Evolutionary conservation across 768 basidiomycete genomes (phyloP).

Genomic region (Boletus vermiculosoides): DNA sequence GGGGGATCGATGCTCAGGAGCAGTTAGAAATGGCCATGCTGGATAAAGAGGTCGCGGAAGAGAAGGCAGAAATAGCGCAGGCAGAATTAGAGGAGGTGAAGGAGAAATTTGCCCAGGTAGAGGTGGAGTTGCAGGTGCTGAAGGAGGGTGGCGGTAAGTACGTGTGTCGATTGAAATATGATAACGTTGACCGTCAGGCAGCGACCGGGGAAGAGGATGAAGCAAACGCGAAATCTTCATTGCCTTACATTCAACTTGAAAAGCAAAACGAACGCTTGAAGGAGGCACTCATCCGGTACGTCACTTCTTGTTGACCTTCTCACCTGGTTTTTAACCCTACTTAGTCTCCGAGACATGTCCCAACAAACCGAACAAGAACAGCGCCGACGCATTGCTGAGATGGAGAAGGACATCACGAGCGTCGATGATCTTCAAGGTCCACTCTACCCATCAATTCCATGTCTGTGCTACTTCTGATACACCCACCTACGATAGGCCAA

Average conservation of each 20-base stretch:
- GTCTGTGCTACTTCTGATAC: conserved; percentile 2
- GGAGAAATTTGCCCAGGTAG: conserved; percentile 73
- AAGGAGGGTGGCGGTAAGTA: conserved; percentile 52
- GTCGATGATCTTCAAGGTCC: conserved; percentile 80
- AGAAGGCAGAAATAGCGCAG: conserved; percentile 79
- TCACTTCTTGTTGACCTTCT: neutral
- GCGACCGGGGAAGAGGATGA: conserved; percentile 30
- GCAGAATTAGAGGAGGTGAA: conserved; percentile 73
- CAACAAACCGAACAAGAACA: conserved; percentile 87
- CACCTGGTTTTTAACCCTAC: neutral
- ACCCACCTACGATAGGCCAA: conserved; percentile 48
- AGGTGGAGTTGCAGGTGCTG: conserved; percentile 82
- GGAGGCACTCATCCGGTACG: conserved; percentile 85
- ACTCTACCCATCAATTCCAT: conserved; percentile 1
- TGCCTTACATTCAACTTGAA: conserved; percentile 84
- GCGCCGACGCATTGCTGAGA: conserved; percentile 72
- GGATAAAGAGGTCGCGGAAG: conserved; percentile 97
- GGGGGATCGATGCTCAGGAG: conserved; percentile 78
- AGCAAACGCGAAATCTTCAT: conserved; percentile 49
- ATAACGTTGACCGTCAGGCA: conserved; percentile 10
- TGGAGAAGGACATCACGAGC: conserved; percentile 83
- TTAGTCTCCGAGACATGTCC: conserved; percentile 82
- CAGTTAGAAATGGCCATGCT: conserved; percentile 93
- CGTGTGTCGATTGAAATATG: neutral
- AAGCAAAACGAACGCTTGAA: conserved; percentile 96